phyloP scores from a whole-genome alignment of 164 flowering plant genomes.

The Vitis cinerea region DNA sequence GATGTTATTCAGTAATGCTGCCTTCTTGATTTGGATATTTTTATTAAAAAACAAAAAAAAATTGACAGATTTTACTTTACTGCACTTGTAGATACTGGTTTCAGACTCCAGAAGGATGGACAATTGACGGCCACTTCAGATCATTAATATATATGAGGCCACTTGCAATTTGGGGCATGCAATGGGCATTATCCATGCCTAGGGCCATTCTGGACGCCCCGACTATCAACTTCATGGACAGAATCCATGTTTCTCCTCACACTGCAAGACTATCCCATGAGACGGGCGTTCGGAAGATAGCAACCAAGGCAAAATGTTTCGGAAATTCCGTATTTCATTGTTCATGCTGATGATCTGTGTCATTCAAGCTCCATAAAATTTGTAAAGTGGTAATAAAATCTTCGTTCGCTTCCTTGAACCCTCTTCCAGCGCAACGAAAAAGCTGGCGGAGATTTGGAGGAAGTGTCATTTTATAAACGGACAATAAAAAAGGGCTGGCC shows the following conservation, averaged over 20 bases:
- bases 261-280: slow-evolving; percentile 12
- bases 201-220: slow-evolving; percentile 76
- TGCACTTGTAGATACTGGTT: slow-evolving; percentile 69
- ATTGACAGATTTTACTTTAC: neutral
- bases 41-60: too few species aligned
- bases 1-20: too few species aligned
- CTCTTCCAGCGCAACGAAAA: neutral
- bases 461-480: neutral
- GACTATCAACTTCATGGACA: slow-evolving; percentile 69
- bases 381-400: slow-evolving; percentile 9
- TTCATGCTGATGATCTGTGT: slow-evolving; percentile 32
- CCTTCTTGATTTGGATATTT: too few species aligned
- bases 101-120: slow-evolving; percentile 94
- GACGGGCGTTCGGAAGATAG: slow-evolving; percentile 38
- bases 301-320: slow-evolving; percentile 49
- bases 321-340: slow-evolving; percentile 62
- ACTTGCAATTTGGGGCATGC: slow-evolving; percentile 95
- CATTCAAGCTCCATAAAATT: neutral
- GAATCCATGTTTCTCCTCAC: slow-evolving; percentile 24
- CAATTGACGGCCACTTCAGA: slow-evolving; percentile 80
- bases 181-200: slow-evolving; percentile 73
- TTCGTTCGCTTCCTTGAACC: neutral
- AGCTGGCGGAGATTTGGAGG: slow-evolving; percentile 1
- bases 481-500: too few species aligned
- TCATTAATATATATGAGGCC: slow-evolving; percentile 90